Percentiles rank a stretch among this genome's conserved stretches.
Conservation (phyloP, 768 basidiomycete genomes). For the Porphyrellus cyaneotinctus region DNA sequence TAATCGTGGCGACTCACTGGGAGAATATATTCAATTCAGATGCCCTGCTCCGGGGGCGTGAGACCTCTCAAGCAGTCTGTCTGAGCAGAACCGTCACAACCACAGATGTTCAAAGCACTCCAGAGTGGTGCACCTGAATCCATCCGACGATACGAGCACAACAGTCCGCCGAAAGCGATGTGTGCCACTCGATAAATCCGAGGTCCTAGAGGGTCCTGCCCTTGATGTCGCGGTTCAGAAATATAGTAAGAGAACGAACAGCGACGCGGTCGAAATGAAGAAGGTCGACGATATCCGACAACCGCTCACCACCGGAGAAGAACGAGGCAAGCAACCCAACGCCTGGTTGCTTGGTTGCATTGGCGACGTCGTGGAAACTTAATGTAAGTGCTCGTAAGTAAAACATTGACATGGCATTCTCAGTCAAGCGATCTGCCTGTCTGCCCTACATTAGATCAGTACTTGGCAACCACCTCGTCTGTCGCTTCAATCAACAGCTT, state of each 20-base stretch:
- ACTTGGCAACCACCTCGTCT: conserved; percentile 26
- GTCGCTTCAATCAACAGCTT: conserved; percentile 65
- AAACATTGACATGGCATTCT: not conserved
- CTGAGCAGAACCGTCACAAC: conserved; percentile 29
- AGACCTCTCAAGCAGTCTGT: conserved; percentile 75
- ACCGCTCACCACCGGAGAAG: not conserved
- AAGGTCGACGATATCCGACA: conserved; percentile 6
- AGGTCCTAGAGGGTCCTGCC: not conserved
- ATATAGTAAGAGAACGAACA: conserved; percentile 8
- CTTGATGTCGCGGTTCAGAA: not conserved
- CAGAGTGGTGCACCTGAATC: conserved; percentile 37
- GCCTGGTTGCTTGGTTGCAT: not conserved
- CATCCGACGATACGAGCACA: conserved; percentile 83
- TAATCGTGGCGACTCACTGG: conserved; percentile 72
- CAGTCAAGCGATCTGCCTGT: not conserved
- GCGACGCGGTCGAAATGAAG: not conserved
- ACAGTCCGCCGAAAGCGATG: conserved; percentile 74
- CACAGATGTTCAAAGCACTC: not conserved
- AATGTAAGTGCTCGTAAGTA: not conserved
- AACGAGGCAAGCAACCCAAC: not conserved
- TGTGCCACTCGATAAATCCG: conserved; percentile 66
- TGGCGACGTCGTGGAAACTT: not conserved
- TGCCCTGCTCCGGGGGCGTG: too few relatives aligned
- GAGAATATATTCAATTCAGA: conserved; percentile 76
- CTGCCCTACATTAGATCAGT: conserved; percentile 11